Conservation (phyloP, 1,284 basidiomycete species). For the Malassezia dermatis region DNA sequence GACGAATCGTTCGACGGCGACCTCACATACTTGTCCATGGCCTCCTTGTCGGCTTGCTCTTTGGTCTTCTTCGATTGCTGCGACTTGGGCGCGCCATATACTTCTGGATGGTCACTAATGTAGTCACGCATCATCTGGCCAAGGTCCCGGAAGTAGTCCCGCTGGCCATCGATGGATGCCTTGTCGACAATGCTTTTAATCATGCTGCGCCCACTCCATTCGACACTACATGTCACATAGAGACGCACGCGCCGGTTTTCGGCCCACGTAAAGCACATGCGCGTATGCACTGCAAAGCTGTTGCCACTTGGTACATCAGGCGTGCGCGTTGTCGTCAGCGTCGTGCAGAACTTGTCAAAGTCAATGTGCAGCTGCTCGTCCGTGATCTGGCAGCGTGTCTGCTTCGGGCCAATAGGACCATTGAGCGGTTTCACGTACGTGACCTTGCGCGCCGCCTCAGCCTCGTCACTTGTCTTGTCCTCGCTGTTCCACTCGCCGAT, state of each 20-base stretch:
- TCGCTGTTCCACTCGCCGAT: conserved; percentile 51
- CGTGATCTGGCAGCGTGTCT: conserved; percentile 83
- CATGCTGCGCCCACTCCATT: conserved; percentile 92
- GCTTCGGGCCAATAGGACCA: conserved; percentile 78
- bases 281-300: conserved; percentile 83
- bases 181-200: conserved; percentile 91
- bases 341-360: conserved; percentile 70
- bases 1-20: not conserved
- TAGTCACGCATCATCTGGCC: conserved; percentile 59
- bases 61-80: not conserved
- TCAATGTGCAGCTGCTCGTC: conserved; percentile 76
- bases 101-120: not conserved
- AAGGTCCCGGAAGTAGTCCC: conserved; percentile 71
- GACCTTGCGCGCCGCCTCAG: conserved; percentile 59
- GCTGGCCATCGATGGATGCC: conserved; percentile 87
- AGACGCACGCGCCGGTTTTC: conserved; percentile 65
- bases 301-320: conserved; percentile 89
- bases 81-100: not conserved
- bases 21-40: not conserved
- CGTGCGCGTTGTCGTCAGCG: conserved; percentile 78
- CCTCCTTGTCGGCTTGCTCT: not conserved
- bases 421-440: conserved; percentile 90
- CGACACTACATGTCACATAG: conserved; percentile 78
- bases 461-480: not conserved
- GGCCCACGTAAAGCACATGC: conserved; percentile 90